Conservation (phyloP, 345 rosid genomes). For the Gossypium rotundifolium region DNA sequence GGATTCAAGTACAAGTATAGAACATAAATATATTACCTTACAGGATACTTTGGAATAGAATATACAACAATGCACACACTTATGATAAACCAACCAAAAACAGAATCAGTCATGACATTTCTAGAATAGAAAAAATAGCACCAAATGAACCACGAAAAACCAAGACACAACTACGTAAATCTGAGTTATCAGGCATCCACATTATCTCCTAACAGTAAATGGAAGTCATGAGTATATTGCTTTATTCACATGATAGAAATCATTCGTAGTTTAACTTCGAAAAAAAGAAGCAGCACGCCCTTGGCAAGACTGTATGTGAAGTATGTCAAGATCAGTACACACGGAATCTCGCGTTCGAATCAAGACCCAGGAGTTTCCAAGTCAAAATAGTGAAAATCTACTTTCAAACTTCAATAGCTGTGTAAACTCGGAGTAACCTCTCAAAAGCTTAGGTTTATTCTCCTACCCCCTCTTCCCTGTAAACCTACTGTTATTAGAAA, state of each 20-base stretch:
- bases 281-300: conserved; percentile 13
- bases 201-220: not conserved
- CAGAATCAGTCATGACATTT: not conserved
- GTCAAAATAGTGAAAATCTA: conserved; percentile 18
- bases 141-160: not conserved
- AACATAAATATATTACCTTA: too few species aligned
- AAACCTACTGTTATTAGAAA: not conserved
- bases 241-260: conserved; percentile 13
- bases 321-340: conserved; percentile 21
- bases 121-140: not conserved
- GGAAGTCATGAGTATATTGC: not conserved
- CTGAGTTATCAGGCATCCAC: not conserved
- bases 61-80: not conserved
- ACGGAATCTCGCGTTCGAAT: not conserved
- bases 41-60: not conserved
- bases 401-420: not conserved
- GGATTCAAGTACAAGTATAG: too few species aligned
- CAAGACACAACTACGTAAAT: not conserved
- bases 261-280: not conserved
- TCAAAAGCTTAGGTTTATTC: conserved; percentile 23
- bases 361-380: conserved; percentile 5
- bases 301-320: not conserved
- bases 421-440: conserved; percentile 14
- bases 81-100: not conserved
- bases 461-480: conserved; percentile 5